Percentiles rank a stretch among this genome's conserved stretches.
phyloP scores from a whole-genome alignment of 495 filamentous ascomycete species.

The Neurospora sp. region DNA sequence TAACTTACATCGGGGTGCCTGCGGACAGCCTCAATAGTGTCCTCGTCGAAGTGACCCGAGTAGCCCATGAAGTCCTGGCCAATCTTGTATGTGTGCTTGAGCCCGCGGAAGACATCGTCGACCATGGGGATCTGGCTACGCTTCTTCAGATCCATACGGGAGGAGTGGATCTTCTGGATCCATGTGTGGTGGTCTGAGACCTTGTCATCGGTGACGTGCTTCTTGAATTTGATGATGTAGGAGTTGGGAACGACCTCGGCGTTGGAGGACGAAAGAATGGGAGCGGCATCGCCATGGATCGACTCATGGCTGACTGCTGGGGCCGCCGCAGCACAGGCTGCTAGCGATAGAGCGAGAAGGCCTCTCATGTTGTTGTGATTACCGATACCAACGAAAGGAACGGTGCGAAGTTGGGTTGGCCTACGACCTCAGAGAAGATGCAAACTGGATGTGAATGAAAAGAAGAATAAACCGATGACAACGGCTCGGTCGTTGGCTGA shows the following conservation, averaged over 20 bases:
- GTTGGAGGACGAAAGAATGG: conserved; percentile 71
- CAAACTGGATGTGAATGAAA: conserved; percentile 5
- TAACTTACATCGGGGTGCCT: conserved; percentile 91
- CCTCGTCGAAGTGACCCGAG: conserved; percentile 91
- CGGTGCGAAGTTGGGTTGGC: conserved; percentile 28
- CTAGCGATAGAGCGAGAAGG: conserved; percentile 54
- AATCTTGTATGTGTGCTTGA: conserved; percentile 95
- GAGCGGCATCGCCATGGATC: conserved; percentile 78
- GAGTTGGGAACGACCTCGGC: conserved; percentile 72
- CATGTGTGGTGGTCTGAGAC: conserved; percentile 76
- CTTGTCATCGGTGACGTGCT: conserved; percentile 61
- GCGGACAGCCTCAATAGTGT: conserved; percentile 85
- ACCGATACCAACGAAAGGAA: conserved; percentile 16
- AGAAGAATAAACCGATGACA: conserved; percentile 13
- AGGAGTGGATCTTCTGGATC: conserved; percentile 74
- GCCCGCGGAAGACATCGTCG: conserved; percentile 63
- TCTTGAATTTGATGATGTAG: conserved; percentile 98
- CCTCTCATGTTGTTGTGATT: conserved; percentile 56
- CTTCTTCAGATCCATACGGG: conserved; percentile 78
- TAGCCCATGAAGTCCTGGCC: conserved; percentile 78
- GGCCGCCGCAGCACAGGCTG: conserved; percentile 59
- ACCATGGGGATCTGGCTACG: conserved; percentile 66
- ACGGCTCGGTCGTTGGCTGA: conserved; percentile 13
- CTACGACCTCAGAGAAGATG: conserved; percentile 26
- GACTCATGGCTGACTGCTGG: conserved; percentile 65